Conservation (phyloP, 805 yeast species). For the Kuraishia hungarica region DNA sequence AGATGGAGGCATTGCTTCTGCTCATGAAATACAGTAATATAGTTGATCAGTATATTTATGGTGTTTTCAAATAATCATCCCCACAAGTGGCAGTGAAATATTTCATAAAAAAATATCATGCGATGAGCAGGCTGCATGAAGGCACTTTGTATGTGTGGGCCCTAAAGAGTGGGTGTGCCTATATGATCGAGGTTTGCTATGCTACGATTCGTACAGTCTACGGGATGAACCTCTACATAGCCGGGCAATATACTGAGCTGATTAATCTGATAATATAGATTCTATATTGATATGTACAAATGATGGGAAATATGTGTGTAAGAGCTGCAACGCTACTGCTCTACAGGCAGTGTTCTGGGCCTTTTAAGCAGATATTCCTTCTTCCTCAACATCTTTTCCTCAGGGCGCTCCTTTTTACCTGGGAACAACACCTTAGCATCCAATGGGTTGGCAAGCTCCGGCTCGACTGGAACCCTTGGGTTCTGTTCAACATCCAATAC, state of each 20-base stretch:
- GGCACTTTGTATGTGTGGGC: neutral
- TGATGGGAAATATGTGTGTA: neutral
- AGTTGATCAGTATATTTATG: neutral
- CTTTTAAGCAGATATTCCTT: constrained; percentile 49
- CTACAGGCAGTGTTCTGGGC: constrained; percentile 47
- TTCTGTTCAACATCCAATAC: constrained; percentile 23
- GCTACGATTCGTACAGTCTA: no score
- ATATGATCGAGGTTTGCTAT: no score
- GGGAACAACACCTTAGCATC: constrained; percentile 69
- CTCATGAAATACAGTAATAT: neutral
- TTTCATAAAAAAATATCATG: neutral
- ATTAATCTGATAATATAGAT: no score
- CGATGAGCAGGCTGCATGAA: neutral
- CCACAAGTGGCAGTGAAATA: neutral
- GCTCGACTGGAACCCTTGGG: constrained; percentile 21
- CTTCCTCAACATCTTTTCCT: constrained; percentile 38
- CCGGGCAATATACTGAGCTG: no score
- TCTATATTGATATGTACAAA: neutral
- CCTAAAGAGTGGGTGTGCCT: neutral
- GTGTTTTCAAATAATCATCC: neutral
- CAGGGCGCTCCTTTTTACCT: constrained; percentile 46
- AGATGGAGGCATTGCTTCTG: neutral
- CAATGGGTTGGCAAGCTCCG: constrained; percentile 40
- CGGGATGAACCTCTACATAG: no score
- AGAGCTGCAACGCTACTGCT: constrained; percentile 12